Percentiles rank a stretch among this genome's conserved stretches.
phyloP scores from a whole-genome alignment of 2,329 filamentous ascomycete species.

The Fusarium liriodendri region DNA sequence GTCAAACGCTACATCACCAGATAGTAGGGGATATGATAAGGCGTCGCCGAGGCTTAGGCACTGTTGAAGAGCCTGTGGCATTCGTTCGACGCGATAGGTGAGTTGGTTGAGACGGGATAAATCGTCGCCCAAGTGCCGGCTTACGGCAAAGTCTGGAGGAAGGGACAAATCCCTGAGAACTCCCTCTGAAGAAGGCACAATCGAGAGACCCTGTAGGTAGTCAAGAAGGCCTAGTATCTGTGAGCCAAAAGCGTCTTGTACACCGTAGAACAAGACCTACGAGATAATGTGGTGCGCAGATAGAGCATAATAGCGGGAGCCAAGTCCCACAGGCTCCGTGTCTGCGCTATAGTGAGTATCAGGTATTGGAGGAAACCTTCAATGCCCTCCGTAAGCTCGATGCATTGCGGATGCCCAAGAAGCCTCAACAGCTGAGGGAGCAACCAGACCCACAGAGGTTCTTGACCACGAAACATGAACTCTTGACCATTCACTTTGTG shows the following conservation, averaged over 20 bases:
- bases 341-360: constrained; percentile 57
- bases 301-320: constrained; percentile 59
- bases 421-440: constrained; percentile 68
- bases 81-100: constrained; percentile 54
- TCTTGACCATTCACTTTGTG: constrained; percentile 54
- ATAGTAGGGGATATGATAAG: constrained; percentile 54
- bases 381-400: constrained; percentile 62
- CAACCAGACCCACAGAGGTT: constrained; percentile 75
- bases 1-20: constrained; percentile 47
- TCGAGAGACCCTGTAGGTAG: constrained; percentile 49
- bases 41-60: constrained; percentile 57
- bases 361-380: constrained; percentile 63
- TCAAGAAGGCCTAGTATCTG: constrained; percentile 46
- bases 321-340: constrained; percentile 61
- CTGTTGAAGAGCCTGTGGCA: constrained; percentile 60
- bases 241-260: not conserved
- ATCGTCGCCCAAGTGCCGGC: constrained; percentile 47
- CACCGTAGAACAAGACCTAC: constrained; percentile 49
- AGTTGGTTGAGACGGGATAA: constrained; percentile 41
- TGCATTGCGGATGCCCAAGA: constrained; percentile 63
- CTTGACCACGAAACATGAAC: constrained; percentile 64
- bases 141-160: constrained; percentile 53
- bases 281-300: constrained; percentile 59
- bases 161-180: constrained; percentile 46
- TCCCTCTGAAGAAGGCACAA: constrained; percentile 44